Evolutionary conservation across 2,329 filamentous ascomycete species (phyloP).

Genomic region (Aspergillus sojae): DNA sequence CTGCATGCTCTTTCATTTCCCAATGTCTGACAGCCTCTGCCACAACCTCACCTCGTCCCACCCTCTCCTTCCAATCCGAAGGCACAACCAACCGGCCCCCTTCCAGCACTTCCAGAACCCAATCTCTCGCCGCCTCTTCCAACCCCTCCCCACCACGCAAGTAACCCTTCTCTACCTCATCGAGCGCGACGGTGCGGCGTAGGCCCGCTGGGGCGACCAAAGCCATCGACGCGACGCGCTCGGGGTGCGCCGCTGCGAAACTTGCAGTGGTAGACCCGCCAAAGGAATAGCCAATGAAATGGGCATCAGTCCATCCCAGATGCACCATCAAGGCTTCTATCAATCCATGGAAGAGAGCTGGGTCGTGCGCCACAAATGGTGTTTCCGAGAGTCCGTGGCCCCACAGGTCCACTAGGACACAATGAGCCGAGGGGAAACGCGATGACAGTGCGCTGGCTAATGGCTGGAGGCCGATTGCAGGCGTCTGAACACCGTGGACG

Average conservation of each 20-base stretch:
- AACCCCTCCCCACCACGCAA: constrained; percentile 29
- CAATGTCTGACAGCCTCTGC: constrained; percentile 53
- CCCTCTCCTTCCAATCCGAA: constrained; percentile 48
- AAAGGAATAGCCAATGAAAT: constrained; percentile 56
- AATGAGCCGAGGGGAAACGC: constrained; percentile 39
- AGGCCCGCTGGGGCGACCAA: constrained; percentile 55
- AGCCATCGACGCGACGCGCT: constrained; percentile 37
- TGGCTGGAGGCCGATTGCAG: constrained; percentile 52
- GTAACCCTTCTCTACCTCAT: constrained; percentile 21
- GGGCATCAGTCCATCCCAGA: constrained; percentile 47
- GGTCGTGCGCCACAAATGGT: constrained; percentile 45
- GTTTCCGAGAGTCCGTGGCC: constrained; percentile 58
- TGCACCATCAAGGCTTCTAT: constrained; percentile 44
- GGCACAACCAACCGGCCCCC: constrained; percentile 48
- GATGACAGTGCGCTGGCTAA: constrained; percentile 42
- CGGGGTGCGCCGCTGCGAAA: constrained; percentile 39
- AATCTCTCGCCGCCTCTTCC: constrained; percentile 36
- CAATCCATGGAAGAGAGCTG: constrained; percentile 47
- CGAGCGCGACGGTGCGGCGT: constrained; percentile 32
- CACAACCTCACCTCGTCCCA: constrained; percentile 48
- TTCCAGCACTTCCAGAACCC: constrained; percentile 47
- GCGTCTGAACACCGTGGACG: constrained; percentile 56
- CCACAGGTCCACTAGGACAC: constrained; percentile 55
- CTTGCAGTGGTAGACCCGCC: constrained; percentile 46
- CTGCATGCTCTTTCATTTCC: constrained; percentile 51